phyloP scores from a whole-genome alignment of 495 filamentous ascomycete genomes.

The Aspergillus bridgeri region DNA sequence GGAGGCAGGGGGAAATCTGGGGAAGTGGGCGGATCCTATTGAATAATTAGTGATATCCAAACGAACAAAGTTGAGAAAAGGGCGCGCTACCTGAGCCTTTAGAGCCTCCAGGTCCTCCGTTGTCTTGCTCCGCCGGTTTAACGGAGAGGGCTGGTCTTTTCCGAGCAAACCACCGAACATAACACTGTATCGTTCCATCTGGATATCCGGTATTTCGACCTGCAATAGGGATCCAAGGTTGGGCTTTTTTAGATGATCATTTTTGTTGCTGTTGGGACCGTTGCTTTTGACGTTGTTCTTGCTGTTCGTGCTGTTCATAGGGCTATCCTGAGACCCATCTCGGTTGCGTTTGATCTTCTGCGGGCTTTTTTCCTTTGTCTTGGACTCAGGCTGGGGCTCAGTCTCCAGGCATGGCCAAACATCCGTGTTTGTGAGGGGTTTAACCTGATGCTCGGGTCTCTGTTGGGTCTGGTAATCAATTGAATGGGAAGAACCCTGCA shows the following conservation, averaged over 20 bases:
- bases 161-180: slow-evolving; percentile 84
- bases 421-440: slow-evolving; percentile 20
- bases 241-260: slow-evolving; percentile 9
- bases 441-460: slow-evolving; percentile 3
- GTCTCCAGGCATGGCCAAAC: slow-evolving; percentile 31
- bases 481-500: slow-evolving; percentile 20
- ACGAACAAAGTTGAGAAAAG: too few species aligned
- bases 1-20: slow-evolving; percentile 24
- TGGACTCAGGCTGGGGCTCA: slow-evolving; percentile 13
- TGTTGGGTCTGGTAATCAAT: slow-evolving; percentile 16
- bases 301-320: neutral
- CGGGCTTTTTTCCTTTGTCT: slow-evolving; percentile 4
- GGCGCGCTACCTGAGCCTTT: slow-evolving; percentile 31
- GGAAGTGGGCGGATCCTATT: slow-evolving; percentile 3
- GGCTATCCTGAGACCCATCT: slow-evolving; percentile 10
- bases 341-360: neutral
- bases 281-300: neutral
- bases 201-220: slow-evolving; percentile 74
- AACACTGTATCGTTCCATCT: slow-evolving; percentile 87
- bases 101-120: slow-evolving; percentile 57
- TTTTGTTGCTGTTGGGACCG: neutral
- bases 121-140: slow-evolving; percentile 67
- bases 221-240: slow-evolving; percentile 46
- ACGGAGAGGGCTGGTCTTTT: slow-evolving; percentile 44
- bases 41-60: neutral